Evolutionary conservation across 2,329 filamentous ascomycete genomes (phyloP), one percentile per base, ranked within the genome.

Genomic region (Aureobasidium sp.): DNA sequence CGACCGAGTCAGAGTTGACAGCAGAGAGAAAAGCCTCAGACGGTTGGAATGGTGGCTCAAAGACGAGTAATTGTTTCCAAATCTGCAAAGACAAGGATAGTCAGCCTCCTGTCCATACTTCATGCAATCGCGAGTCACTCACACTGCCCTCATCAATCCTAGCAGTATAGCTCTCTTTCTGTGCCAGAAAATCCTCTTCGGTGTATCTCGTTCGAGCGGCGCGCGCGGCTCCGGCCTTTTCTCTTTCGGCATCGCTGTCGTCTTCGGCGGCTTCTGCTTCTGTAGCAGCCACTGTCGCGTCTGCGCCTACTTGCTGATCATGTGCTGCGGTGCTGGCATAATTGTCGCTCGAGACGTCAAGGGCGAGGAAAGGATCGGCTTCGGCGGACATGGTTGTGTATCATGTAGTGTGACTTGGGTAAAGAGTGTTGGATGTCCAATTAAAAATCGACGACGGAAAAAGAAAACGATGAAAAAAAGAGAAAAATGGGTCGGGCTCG

Each of bases 141-240:
- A 62, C 59, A 47, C 60, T 57, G 17, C 66, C 66, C 6, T 57
- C 55, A 16, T 66, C 60, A 37, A 64, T 56, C 37, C 64, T 65
- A 7, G 66, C 65, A 4, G 39, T 41, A 53, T 68, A 69, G 4
- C 47, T 42, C 7, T 54, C 60, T 55, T 65, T 67, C 27, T 64
- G 60, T 7, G 57, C 57, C 12, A 61, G 58, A 44, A 67, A 68
- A 27, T 61, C 62, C 35, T 59, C 59, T 53, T 66, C 63, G 54
- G 61, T 64, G 55, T 66, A 65, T 48, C 62, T 62, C 1, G 63
- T 67, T 29, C 67, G 61, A 7, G 63, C 57, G 4, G 60, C 59
- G 6, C 50, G 44, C 29, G 57, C 49, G 1, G 62, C 58, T 12
- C 53, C 30, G n/a, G 30, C 30, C 8, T 41, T 51, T 29, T 51